Evolutionary conservation across 2,329 filamentous ascomycete genomes (phyloP).

Genomic region (Colletotrichum noveboracense): DNA sequence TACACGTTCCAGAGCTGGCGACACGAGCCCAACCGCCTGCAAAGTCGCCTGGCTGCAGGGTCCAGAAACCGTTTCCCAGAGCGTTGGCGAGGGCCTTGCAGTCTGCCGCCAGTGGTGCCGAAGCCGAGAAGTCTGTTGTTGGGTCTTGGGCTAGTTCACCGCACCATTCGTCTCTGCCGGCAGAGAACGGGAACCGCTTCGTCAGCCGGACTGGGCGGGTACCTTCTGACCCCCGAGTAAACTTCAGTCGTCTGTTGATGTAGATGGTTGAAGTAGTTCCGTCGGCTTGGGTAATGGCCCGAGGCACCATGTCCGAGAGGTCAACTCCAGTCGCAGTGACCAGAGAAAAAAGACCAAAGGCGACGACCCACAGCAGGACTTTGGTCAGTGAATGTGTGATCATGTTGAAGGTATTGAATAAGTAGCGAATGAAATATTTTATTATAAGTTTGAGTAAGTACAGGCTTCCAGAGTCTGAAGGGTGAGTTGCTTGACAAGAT

Average conservation of each 20-base stretch:
- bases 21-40: constrained; percentile 13
- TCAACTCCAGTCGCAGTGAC: not conserved
- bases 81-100: not conserved
- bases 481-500: not conserved
- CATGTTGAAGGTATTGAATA: not conserved
- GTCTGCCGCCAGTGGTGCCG: constrained; percentile 14
- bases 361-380: not conserved
- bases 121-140: constrained; percentile 1
- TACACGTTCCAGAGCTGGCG: constrained; percentile 11
- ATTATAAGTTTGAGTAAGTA: not conserved
- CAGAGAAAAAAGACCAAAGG: not conserved
- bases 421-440: not conserved
- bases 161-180: constrained; percentile 21
- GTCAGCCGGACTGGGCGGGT: not conserved
- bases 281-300: not conserved
- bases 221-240: not conserved
- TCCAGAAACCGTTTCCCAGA: constrained; percentile 14
- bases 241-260: not conserved
- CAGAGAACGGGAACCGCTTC: constrained; percentile 4
- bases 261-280: not conserved
- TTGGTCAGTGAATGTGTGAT: not conserved
- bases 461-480: not conserved
- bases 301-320: not conserved
- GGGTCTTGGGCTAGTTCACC: constrained; percentile 12
- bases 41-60: constrained; percentile 7